Evolutionary conservation across 192 early-diverging fungal species (phyloP), one percentile per base, ranked within the genome.

Genomic region (Coemansia sp.): DNA sequence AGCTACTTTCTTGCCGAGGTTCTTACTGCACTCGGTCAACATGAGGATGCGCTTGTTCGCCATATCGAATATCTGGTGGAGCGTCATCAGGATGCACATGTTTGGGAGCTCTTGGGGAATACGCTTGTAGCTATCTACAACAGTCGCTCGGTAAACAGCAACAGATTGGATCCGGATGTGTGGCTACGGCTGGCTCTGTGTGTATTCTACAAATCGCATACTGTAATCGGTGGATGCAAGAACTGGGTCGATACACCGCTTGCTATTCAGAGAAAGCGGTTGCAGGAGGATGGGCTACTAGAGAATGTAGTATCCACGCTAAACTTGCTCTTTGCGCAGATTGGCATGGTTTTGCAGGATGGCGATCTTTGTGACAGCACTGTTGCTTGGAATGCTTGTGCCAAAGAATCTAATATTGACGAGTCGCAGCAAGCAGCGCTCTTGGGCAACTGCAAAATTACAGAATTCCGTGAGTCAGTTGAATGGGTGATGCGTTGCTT

Each of bases 91-190:
- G 76, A 79, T 38, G 76, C 76, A 0, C 50, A n/a, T 7, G 58
- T 79, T 14, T 79, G 76, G 76, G 70, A 79, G 38, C 28, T 42
- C 17, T 66, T 74, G n/a, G 76, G 76, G 13, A 56, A 37, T 23
- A 30, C 55, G 29, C 53, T 79, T 2, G 25, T 53, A 6, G 44
- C 44, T 6, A 47, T 72, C 19, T 53, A 29, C 14, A 48, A 5
- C 9, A 48, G 11, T 23, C 9, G 9, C 15, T 48, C 20, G 20
- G 15, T 13, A 48, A 27, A 2, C 9, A 13, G 14, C 25, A 23
- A 11, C 20, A 13, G 15, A 48, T 22, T 42, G 23, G 2, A 17
- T 19, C 38, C 17, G 1, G 55, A 8, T n/a, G 23, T 57, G 11
- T 61, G 64, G 67, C 29, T 38, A 48, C 69, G 65, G 1, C 40